Base-by-base conservation (phyloP, 768 basidiomycete genomes). In the Atractiella rhizophila region DNA sequence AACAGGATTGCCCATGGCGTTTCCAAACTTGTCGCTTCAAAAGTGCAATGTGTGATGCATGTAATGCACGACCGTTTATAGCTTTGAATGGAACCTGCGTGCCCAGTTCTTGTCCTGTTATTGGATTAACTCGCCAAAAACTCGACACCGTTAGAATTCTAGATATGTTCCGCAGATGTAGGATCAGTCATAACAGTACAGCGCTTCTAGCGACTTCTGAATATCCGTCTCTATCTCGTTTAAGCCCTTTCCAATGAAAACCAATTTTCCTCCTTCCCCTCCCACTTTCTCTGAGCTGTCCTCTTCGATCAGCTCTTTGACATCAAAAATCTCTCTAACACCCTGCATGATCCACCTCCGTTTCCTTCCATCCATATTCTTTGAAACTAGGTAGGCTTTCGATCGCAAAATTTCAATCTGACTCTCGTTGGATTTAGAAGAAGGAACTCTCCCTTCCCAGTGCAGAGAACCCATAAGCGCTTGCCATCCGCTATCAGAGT, bases 271-370 rank as follows among this genome's bases (percentile, higher is more conserved):
- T 24, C 20, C 32, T 4, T 16, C n/a, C 16, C 41, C 37, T 28
- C 37, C 27, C 15, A 18, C 19, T n/a, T 40, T 23, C 15, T 33
- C 4, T 9, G 25, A 16, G 21, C 20, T 19, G 12, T 10, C 19
- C 8, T 30, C 2, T 2, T 11, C 7, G 39, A 19, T 47, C 9
- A 54, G 37, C 25, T 36, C 12, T 15, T 37, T 23, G 16, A 50
- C 44, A 51, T 98, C 88, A 55, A 86, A 98, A 57, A 94, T 66
- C 49, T 64, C 80, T 48, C 80, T 64, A 11, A 98, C 91, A 2
- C 86, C 91, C 55, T 98, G 91, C 33, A 98, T 60, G 39, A 96
- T 46, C 69, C 50, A 73, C 67, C 62, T 2, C 76, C 76, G 0
- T 60, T 57, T 2, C 64, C 57, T 9, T 64, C 61, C 15, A 57